Evolutionary conservation across 176 grass and related monocot genomes (phyloP), one percentile per base, ranked within the genome.

Genomic region (Triticum turgidum): DNA sequence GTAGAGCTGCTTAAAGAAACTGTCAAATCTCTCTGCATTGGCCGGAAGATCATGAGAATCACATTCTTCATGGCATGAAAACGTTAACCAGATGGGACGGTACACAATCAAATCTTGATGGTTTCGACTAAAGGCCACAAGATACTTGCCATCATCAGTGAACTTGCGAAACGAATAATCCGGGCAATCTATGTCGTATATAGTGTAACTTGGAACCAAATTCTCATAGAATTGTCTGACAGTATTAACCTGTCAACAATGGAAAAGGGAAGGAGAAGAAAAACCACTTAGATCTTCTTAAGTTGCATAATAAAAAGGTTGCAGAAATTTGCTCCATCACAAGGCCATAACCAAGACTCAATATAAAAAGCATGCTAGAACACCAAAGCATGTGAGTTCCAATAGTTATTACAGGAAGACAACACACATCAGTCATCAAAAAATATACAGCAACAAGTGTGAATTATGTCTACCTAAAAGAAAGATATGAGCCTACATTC

Each of bases 151-250:
- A 33, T 98, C 96, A 54, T 98, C 93, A 15, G 96, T 98, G 80
- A 98, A 91, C 82, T 96, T 98, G 72, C 93, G 92, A 63, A 98
- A 96, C 12, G 75, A 92, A 83, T 84, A 88, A 76, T 98, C 96
- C 9, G 96, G 96, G 52, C 89, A 94, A 85, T 98, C 92, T 73
- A 98, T 83, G 79, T 98, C 96, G 59, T 79, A 92, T 73, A 98
- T 86, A 56, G 93, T 95, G 84, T 90, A 90, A 37, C 86, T 92
- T 30, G 90, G 96, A 81, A 91, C 90, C 76, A 98, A 76, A 87
- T 98, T 98, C 84, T 98, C 96, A 61, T 95, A 95, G 63, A 98
- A 95, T 32, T 98, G 96, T 69, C 96, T 90, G 49, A 92, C 83
- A 21, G 86, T 74, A 84, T 98, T 98, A 70, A 95, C 91, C 96